Conservation (phyloP, 1,139 yeast genomes). For the Yamadazyma taylorii region DNA sequence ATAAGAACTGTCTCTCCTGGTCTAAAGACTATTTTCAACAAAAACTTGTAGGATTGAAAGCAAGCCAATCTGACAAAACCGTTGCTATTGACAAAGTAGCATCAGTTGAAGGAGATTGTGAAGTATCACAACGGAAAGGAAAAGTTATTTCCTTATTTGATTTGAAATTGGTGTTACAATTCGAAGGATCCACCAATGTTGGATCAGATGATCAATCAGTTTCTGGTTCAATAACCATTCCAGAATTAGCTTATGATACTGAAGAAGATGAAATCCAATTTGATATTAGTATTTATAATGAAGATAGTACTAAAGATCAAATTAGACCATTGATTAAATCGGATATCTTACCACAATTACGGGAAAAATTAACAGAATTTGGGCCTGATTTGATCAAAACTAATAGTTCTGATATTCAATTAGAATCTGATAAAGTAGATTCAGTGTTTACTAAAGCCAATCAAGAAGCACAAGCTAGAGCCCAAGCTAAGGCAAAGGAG, state of each 20-base stretch:
- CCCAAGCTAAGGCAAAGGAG: constrained; percentile 23
- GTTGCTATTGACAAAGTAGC: constrained; percentile 56
- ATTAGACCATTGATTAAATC: constrained; percentile 55
- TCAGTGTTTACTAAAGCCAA: constrained; percentile 68
- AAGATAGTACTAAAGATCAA: constrained; percentile 51
- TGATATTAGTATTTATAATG: constrained; percentile 66
- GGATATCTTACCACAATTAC: constrained; percentile 66
- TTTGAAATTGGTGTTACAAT: constrained; percentile 63
- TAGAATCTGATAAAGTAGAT: constrained; percentile 60
- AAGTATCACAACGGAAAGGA: constrained; percentile 95
- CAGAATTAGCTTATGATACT: constrained; percentile 95
- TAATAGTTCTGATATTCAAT: constrained; percentile 87
- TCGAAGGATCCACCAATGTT: constrained; percentile 47
- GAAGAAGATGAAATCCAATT: constrained; percentile 84
- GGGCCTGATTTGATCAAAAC: constrained; percentile 73
- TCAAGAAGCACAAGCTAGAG: constrained; percentile 35
- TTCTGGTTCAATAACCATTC: constrained; percentile 75
- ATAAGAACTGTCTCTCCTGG: constrained; percentile 95
- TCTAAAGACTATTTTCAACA: constrained; percentile 71
- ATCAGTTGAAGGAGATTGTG: constrained; percentile 90
- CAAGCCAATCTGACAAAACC: constrained; percentile 33
- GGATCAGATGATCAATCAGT: constrained; percentile 33
- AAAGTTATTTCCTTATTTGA: constrained; percentile 92
- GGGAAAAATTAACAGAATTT: constrained; percentile 58
- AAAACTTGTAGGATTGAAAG: constrained; percentile 52